Conservation (phyloP, 805 yeast species). For the Candida sonorensis region DNA sequence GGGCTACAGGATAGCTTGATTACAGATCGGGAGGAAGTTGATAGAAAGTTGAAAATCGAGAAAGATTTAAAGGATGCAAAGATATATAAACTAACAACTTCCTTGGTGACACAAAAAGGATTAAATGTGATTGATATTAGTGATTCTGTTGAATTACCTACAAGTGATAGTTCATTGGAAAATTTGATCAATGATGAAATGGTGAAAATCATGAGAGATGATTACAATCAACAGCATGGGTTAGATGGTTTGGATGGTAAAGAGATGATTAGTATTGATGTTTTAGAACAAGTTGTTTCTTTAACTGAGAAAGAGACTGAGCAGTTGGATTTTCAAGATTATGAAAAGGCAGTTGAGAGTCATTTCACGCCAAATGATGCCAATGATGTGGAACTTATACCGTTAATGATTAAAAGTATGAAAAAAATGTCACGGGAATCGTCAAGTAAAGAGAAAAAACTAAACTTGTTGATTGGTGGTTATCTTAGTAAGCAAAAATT, state of each 20-base stretch:
- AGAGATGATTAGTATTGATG: too few relatives aligned
- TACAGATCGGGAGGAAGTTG: conserved; percentile 29
- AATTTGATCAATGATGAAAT: conserved; percentile 26
- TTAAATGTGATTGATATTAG: background rate
- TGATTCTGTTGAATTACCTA: background rate
- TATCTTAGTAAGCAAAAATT: conserved; percentile 23
- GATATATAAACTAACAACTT: background rate
- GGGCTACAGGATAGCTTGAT: conserved; percentile 41
- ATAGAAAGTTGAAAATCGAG: background rate
- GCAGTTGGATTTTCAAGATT: conserved; percentile 25
- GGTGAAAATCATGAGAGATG: conserved; percentile 32
- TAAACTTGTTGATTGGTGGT: conserved; percentile 25
- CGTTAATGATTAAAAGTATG: conserved; percentile 8
- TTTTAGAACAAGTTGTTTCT: conserved; percentile 15
- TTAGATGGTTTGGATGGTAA: too few relatives aligned
- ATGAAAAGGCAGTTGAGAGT: too few relatives aligned
- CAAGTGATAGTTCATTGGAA: background rate
- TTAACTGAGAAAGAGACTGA: conserved; percentile 10
- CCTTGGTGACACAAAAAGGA: background rate
- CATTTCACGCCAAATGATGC: background rate
- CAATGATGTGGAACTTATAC: conserved; percentile 13
- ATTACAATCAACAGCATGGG: conserved; percentile 30
- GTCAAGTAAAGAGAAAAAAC: conserved; percentile 25
- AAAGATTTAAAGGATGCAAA: background rate
- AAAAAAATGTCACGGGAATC: conserved; percentile 14